phyloP scores from a whole-genome alignment of 2,329 filamentous ascomycete genomes.

The Fusarium palustre region DNA sequence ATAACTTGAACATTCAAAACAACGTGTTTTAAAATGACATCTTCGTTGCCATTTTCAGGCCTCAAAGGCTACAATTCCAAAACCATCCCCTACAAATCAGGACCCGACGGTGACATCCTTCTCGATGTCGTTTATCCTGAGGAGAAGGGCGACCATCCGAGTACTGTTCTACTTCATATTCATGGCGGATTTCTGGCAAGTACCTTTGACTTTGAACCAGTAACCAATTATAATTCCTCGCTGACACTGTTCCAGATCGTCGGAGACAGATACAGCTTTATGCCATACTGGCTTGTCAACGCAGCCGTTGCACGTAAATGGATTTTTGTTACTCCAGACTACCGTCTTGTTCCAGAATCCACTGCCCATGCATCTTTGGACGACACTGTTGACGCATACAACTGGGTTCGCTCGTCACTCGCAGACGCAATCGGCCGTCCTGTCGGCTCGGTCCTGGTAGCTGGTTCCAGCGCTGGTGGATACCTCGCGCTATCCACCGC shows the following conservation, averaged over 20 bases:
- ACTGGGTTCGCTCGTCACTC: slow-evolving; percentile 33
- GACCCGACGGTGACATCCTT: slow-evolving; percentile 21
- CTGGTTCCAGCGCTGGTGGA: slow-evolving; percentile 41
- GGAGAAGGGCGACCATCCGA: slow-evolving; percentile 1
- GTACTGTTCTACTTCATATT: slow-evolving; percentile 38
- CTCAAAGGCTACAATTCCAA: slow-evolving; percentile 34
- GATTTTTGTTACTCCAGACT: slow-evolving; percentile 43
- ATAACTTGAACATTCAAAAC: background rate
- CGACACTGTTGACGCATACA: slow-evolving; percentile 37
- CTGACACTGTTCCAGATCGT: slow-evolving; percentile 30
- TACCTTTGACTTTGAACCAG: accelerated
- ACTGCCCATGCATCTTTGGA: slow-evolving; percentile 35
- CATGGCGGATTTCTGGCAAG: slow-evolving; percentile 39
- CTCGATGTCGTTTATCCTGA: slow-evolving; percentile 38
- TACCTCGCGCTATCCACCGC: slow-evolving; percentile 38
- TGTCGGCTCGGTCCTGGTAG: slow-evolving; percentile 24
- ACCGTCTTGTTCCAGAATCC: slow-evolving; percentile 40
- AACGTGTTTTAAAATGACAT: background rate
- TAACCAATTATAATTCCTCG: accelerated
- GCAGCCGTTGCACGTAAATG: slow-evolving; percentile 35
- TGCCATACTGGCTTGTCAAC: slow-evolving; percentile 40
- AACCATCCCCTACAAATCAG: slow-evolving; percentile 32
- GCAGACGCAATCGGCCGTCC: slow-evolving; percentile 11
- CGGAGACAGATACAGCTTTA: slow-evolving; percentile 39
- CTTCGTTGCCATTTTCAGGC: background rate